A percentile compares a stretch with the other conserved stretches of the same genome.
These are phyloP conservation scores for Hygrophorus russula DNA, from an alignment of 768 basidiomycete species.

Conservation along the genomic window DNA sequence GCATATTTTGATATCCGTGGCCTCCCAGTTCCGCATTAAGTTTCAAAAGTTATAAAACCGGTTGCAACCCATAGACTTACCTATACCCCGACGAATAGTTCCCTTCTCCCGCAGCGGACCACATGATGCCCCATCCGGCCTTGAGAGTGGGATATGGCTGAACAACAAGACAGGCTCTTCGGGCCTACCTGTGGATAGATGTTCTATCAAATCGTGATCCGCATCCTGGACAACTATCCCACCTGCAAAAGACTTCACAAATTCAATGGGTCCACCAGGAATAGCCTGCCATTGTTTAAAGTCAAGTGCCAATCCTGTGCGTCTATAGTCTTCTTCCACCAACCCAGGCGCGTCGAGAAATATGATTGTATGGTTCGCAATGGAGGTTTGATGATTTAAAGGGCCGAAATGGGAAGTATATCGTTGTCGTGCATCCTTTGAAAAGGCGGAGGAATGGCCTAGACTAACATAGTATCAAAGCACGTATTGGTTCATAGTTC, in stretches of 20 bases:
- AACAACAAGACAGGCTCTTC: conserved; percentile 56
- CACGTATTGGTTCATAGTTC: conserved; percentile 17
- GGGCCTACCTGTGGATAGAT: conserved; percentile 16
- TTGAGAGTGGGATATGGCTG: conserved; percentile 78
- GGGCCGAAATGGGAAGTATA: conserved; percentile 72
- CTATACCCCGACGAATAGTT: conserved; percentile 60
- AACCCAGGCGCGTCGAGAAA: conserved; percentile 66
- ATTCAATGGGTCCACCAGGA: conserved; percentile 40
- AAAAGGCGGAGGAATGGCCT: conserved; percentile 31
- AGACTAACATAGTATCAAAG: conserved; percentile 24
- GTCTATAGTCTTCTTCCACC: conserved; percentile 60
- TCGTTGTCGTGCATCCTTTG: conserved; percentile 36
- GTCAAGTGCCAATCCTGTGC: conserved; percentile 25
- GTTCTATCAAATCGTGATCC: neutral
- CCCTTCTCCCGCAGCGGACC: conserved; percentile 72
- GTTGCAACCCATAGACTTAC: too few species aligned
- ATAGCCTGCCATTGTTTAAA: conserved; percentile 37
- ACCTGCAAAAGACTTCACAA: conserved; percentile 35
- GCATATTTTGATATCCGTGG: conserved; percentile 74
- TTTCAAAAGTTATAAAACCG: too few species aligned
- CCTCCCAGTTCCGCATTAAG: conserved; percentile 14
- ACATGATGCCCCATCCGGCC: conserved; percentile 57
- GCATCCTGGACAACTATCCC: conserved; percentile 3
- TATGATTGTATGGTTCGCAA: conserved; percentile 65
- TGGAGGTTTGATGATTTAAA: conserved; percentile 46